Evolutionary conservation across 768 basidiomycete genomes (phyloP).

Genomic region (Mycena belliarum): DNA sequence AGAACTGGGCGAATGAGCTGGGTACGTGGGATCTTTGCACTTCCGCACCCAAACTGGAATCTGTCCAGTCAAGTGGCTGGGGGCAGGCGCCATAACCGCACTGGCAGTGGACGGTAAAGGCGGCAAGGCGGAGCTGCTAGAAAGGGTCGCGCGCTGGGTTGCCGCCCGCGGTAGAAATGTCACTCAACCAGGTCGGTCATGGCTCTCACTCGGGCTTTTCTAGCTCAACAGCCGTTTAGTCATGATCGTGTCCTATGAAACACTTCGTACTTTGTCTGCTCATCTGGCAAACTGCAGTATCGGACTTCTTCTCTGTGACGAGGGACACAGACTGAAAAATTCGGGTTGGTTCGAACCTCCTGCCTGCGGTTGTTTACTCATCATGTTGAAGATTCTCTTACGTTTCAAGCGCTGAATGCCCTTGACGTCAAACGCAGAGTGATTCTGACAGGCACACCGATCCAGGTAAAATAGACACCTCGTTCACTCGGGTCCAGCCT

Average conservation of each 20-base stretch:
- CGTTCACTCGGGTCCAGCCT: neutral
- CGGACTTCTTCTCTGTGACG: constrained; percentile 93
- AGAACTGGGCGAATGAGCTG: constrained; percentile 98
- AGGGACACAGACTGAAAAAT: constrained; percentile 97
- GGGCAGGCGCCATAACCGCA: constrained; percentile 77
- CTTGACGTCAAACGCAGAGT: constrained; percentile 89
- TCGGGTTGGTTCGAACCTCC: constrained; percentile 57
- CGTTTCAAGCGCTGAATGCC: constrained; percentile 80
- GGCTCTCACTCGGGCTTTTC: neutral
- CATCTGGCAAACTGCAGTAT: constrained; percentile 81
- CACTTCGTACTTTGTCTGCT: constrained; percentile 75
- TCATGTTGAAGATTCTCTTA: constrained; percentile 71
- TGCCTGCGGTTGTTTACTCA: neutral
- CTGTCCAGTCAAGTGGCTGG: constrained; percentile 88
- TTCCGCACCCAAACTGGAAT: neutral
- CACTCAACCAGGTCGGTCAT: constrained; percentile 76
- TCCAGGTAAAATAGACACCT: constrained; percentile 55
- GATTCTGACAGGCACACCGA: constrained; percentile 92
- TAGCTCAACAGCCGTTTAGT: constrained; percentile 47
- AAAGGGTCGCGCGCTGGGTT: constrained; percentile 86
- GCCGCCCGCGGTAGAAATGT: constrained; percentile 86
- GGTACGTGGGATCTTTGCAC: constrained; percentile 47
- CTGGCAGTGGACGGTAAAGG: constrained; percentile 93
- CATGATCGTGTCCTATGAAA: constrained; percentile 99
- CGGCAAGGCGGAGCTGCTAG: constrained; percentile 76